A percentile compares a stretch with the other conserved stretches of the same genome.
These are phyloP conservation scores for Cryptosporidium sp. DNA, from an alignment of 169 alveolate species.

Conservation along the genomic window DNA sequence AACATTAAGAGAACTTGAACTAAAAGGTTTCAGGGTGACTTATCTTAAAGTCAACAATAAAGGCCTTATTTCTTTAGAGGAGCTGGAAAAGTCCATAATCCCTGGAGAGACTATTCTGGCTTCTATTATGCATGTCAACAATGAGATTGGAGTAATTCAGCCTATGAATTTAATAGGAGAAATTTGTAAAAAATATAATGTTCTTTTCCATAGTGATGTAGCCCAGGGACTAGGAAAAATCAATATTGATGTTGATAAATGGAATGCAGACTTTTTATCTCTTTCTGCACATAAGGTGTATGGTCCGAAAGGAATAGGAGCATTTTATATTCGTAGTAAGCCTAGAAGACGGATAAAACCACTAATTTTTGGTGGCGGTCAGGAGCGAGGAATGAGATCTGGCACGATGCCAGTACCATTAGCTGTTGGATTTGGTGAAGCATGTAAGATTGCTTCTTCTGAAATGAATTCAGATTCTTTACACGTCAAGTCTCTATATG, in stretches of 20 bases:
- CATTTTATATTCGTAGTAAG: conserved; percentile 92
- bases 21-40: conserved; percentile 93
- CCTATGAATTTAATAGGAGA: conserved; percentile 93
- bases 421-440: conserved; percentile 97
- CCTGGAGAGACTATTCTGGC: conserved; percentile 94
- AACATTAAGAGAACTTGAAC: conserved; percentile 90
- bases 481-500: conserved; percentile 88
- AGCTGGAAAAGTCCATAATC: conserved; percentile 89
- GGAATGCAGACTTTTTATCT: conserved; percentile 93
- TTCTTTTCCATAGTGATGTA: conserved; percentile 95
- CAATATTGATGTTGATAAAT: conserved; percentile 92
- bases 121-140: conserved; percentile 94
- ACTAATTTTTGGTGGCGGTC: conserved; percentile 98
- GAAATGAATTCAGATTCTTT: conserved; percentile 94
- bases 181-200: conserved; percentile 92
- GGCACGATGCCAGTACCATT: conserved; percentile 94
- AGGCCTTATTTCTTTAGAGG: conserved; percentile 91
- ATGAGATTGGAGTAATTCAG: conserved; percentile 98
- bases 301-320: conserved; percentile 99
- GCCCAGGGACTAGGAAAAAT: conserved; percentile 95
- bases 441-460: conserved; percentile 90
- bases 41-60: conserved; percentile 92
- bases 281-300: conserved; percentile 97
- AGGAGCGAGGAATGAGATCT: conserved; percentile 97
- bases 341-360: conserved; percentile 96